phyloP scores from a whole-genome alignment of 2,329 filamentous ascomycete species.

The Scedosporium dehoogii region DNA sequence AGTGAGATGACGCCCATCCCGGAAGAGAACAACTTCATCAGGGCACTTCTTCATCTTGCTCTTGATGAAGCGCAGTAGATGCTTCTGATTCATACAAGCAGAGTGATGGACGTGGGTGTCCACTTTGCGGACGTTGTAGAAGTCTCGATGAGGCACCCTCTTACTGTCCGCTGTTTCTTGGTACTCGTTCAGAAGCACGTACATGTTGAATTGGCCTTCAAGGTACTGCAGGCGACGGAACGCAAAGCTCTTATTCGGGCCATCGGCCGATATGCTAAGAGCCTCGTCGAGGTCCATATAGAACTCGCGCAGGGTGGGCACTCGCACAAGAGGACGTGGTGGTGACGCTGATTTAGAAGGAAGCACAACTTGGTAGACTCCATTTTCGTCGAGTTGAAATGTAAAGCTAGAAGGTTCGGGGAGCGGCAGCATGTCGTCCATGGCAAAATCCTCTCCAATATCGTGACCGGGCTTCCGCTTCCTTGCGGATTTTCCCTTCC shows the following conservation, averaged over 20 bases:
- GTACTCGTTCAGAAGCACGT: constrained; percentile 88
- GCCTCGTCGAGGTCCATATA: constrained; percentile 91
- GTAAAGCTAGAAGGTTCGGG: constrained; percentile 61
- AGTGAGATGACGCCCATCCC: constrained; percentile 87
- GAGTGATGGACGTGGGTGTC: constrained; percentile 99
- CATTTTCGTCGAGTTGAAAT: constrained; percentile 70
- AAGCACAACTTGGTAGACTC: constrained; percentile 89
- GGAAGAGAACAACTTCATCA: constrained; percentile 83
- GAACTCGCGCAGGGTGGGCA: constrained; percentile 91
- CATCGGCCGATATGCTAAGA: constrained; percentile 82
- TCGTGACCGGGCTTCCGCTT: constrained; percentile 78
- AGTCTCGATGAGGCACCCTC: constrained; percentile 93
- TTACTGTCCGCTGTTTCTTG: constrained; percentile 98
- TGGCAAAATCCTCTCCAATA: constrained; percentile 85
- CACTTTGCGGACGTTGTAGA: constrained; percentile 98
- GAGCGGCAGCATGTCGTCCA: constrained; percentile 67
- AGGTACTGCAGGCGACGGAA: constrained; percentile 91
- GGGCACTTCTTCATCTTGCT: constrained; percentile 99
- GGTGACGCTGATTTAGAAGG: constrained; percentile 41
- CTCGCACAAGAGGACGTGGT: constrained; percentile 60
- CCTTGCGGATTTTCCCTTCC: constrained; percentile 18
- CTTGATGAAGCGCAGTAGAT: constrained; percentile 96
- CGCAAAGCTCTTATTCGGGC: constrained; percentile 93
- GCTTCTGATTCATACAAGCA: constrained; percentile 99
- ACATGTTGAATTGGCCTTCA: constrained; percentile 94